A percentile compares a stretch with the other conserved stretches of the same genome.
These are phyloP conservation scores for Reutealis trisperma DNA, from an alignment of 345 rosid genomes.

Conservation along the genomic window DNA sequence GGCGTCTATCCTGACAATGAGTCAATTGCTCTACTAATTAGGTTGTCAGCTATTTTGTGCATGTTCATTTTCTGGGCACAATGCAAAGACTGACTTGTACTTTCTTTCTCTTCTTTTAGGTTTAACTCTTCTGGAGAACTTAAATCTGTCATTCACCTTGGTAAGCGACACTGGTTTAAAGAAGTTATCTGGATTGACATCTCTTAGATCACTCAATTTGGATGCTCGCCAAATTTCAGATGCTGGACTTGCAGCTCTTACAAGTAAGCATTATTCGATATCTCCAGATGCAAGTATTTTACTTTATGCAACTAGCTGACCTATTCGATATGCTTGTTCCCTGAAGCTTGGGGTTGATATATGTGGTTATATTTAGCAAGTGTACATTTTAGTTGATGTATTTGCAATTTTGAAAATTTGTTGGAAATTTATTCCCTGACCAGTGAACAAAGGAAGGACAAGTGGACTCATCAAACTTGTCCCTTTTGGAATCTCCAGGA, in stretches of 20 bases:
- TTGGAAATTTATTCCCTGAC: background rate
- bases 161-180: constrained; percentile 66
- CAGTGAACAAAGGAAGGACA: background rate
- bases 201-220: constrained; percentile 74
- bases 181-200: constrained; percentile 63
- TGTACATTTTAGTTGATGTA: background rate
- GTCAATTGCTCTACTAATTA: background rate
- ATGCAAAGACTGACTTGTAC: background rate
- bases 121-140: constrained; percentile 60
- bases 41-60: background rate
- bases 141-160: constrained; percentile 75
- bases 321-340: background rate
- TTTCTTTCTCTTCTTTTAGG: constrained; percentile 38
- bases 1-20: background rate
- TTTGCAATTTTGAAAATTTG: background rate
- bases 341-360: background rate
- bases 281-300: background rate
- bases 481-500: background rate
- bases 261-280: constrained; percentile 47
- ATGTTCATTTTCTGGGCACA: background rate
- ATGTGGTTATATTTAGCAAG: background rate
- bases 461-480: background rate
- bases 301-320: background rate
- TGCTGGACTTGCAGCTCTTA: constrained; percentile 73
- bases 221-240: constrained; percentile 83